A percentile compares a stretch with the other conserved stretches of the same genome.
phyloP scores from a whole-genome alignment of 371 early-diverging fungal genomes.

The Dichotomocladium elegans region DNA sequence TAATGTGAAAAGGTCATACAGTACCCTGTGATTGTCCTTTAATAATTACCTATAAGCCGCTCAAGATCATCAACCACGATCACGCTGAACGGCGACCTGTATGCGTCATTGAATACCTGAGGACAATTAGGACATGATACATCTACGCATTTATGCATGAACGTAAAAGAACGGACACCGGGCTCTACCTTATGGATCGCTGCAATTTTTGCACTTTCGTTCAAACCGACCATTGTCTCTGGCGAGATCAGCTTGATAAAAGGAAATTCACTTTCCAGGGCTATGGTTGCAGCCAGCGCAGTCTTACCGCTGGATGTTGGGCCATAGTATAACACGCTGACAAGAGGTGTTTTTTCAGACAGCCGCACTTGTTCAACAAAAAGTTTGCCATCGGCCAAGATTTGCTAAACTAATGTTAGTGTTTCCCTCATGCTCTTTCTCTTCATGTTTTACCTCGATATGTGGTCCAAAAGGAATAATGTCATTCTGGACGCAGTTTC shows the following conservation, averaged over 20 bases:
- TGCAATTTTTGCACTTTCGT: constrained; percentile 90
- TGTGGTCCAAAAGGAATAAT: constrained; percentile 76
- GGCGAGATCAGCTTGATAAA: constrained; percentile 99
- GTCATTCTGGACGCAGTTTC: constrained; percentile 79
- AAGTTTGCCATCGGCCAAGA: constrained; percentile 77
- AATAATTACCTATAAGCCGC: constrained; percentile 74
- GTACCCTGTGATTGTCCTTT: too few species aligned
- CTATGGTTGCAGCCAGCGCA: constrained; percentile 96
- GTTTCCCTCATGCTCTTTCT: constrained; percentile 5
- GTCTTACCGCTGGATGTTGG: constrained; percentile 96
- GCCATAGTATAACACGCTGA: constrained; percentile 84
- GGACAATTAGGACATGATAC: not conserved
- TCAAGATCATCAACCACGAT: constrained; percentile 98
- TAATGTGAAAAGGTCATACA: too few species aligned
- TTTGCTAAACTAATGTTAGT: constrained; percentile 42
- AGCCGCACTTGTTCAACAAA: constrained; percentile 86
- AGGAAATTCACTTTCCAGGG: constrained; percentile 93
- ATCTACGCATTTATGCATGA: not conserved
- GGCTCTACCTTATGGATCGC: constrained; percentile 81
- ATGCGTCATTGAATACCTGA: constrained; percentile 94
- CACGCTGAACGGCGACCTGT: constrained; percentile 94
- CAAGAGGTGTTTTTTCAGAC: constrained; percentile 82
- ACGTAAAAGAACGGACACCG: not conserved
- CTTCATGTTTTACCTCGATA: constrained; percentile 49
- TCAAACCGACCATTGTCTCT: constrained; percentile 95